Evolutionary conservation across 352 stramenopile species (phyloP), one percentile per base, ranked within the genome.

Genomic region (Globisporangium nodosum): DNA sequence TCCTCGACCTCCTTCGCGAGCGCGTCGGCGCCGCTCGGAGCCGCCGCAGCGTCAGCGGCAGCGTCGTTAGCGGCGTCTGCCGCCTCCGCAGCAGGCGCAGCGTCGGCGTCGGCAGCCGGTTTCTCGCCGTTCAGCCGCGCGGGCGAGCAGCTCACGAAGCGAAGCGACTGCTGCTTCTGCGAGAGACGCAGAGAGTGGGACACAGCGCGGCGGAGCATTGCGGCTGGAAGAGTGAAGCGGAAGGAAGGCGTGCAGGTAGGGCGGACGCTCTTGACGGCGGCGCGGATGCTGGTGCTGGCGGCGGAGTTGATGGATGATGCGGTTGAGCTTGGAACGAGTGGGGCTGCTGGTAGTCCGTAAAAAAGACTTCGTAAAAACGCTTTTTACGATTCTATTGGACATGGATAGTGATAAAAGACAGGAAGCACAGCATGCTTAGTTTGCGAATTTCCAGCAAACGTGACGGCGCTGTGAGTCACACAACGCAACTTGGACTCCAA

Each of bases 1-100:
- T 89, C 76, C 18, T 91, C 76, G 12, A 92, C 61, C 62, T 92
- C 68, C 60, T 90, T 78, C 61, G 73, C 58, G 27, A 92, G 66
- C 58, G 65, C 54, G 40, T 88, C 80, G 4, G 72, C 52, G 18
- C 5, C 46, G 43, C 21, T 50, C 24, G 13, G 54, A 49, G 24
- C 56, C 6, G 27, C 27, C 9, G 51, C 51, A 21, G n/a, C 35
- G 9, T 24, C 48, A 52, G 13, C 40, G 5, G 12, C 40, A 20
- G 48, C n/a, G 18, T 18, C 40, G 40, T 47, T 57, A 3, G 65
- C 31, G 6, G 56, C 52, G 18, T 68, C 63, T 42, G 58, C 48
- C 35, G 58, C 48, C 13, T 55, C 54, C 3, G 65, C 51, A 40
- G 71, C 27, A 37, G 60, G 16, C 21, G 59, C 39, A 21, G 60